Evolutionary conservation across 1,139 yeast genomes (phyloP), one percentile per base, ranked within the genome.

Genomic region (Suzukiozyma palmioleophila): DNA sequence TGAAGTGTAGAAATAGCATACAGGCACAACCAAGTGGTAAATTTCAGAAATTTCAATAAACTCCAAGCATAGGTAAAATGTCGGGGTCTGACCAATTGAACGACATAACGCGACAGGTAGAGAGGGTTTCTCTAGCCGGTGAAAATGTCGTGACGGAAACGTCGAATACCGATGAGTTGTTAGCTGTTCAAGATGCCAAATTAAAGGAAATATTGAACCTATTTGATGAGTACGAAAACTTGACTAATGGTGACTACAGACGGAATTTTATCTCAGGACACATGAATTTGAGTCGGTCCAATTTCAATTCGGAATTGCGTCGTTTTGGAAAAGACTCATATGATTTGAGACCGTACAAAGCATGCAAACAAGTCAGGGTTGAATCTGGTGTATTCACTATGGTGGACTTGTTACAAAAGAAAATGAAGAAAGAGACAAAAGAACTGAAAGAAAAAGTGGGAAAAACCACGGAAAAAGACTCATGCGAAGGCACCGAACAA

Each of bases 241-340:
- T 53, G 11, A 48, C 54, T 15, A 52, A 53, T 32, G 54, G 46
- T 6, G 37, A 44, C n/a, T 50, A 49, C 40, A 48, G 65, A 10
- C 29, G 38, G 9, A 49, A 50, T 37, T 66, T 54, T 47, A 48
- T 52, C 11, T 54, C 61, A 30, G 75, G 73, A 3, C 62, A 50
- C 42, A 48, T 66, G 29, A 60, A 60, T 39, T 50, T 71, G 36
- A 68, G 75, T 41, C 43, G 74, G 41, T 75, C 75, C 28, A 69
- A 67, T 45, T 71, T 59, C 46, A 54, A 53, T 37, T 36, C 43
- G 18, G 39, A 49, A 3, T 45, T 39, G 1, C 52, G 56, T 38
- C 47, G 51, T 24, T 66, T 50, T 47, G 66, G 66, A 0, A 39
- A 42, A 1, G 56, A 54, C 26, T 44, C 52, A 16, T 51, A 47